Evolutionary conservation across 1,284 basidiomycete species (phyloP).

Genomic region (Bjerkandera adusta): DNA sequence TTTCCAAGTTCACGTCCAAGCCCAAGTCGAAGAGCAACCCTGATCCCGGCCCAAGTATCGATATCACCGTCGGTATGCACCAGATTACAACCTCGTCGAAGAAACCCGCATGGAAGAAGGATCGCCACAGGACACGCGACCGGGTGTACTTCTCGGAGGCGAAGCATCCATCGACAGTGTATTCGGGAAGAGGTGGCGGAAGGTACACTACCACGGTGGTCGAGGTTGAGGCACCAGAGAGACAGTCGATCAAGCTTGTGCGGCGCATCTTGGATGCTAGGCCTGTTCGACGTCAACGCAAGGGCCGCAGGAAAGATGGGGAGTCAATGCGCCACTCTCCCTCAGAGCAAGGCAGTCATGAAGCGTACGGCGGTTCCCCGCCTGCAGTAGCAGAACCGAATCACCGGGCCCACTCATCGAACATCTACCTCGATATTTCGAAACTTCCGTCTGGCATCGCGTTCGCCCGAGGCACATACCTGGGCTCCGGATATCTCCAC

Average conservation of each 20-base stretch:
- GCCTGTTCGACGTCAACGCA: no score
- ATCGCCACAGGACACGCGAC: neutral
- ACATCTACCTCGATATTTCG: constrained; percentile 46
- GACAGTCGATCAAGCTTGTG: no score
- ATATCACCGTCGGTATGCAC: neutral
- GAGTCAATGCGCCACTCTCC: no score
- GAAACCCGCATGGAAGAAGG: constrained; percentile 2
- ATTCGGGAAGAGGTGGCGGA: neutral
- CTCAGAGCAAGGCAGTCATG: no score
- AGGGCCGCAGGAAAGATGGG: no score
- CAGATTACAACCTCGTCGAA: neutral
- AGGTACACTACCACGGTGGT: neutral
- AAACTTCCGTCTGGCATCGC: constrained; percentile 48
- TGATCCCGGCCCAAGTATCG: neutral
- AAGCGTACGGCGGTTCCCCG: no score
- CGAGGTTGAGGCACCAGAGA: neutral
- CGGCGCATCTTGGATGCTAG: no score
- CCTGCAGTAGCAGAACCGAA: no score
- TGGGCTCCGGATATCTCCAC: constrained; percentile 54
- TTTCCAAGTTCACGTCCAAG: no score
- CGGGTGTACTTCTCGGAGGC: neutral
- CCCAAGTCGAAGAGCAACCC: no score
- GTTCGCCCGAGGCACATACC: constrained; percentile 48
- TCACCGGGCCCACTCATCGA: no score
- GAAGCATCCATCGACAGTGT: no score